Conservation (phyloP, 2,329 filamentous ascomycete species). For the Alternaria rosae region DNA sequence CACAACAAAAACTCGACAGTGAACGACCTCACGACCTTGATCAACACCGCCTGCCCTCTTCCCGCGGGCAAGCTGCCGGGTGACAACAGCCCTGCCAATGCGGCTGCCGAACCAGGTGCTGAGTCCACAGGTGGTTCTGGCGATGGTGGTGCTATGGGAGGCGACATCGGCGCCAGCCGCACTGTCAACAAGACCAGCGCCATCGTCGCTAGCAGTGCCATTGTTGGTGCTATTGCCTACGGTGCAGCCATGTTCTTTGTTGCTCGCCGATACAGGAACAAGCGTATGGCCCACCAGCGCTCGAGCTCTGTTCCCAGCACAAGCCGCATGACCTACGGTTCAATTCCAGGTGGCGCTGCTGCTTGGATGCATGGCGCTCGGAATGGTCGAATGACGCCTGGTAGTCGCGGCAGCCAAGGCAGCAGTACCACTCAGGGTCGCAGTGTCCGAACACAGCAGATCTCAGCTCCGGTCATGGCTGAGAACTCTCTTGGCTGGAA, state of each 20-base stretch:
- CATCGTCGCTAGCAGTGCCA: conserved; percentile 77
- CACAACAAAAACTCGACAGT: conserved; percentile 71
- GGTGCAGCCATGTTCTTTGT: conserved; percentile 94
- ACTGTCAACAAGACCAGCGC: conserved; percentile 70
- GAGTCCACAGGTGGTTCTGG: conserved; percentile 43
- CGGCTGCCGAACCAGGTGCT: conserved; percentile 50
- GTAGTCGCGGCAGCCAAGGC: conserved; percentile 50
- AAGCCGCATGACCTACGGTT: conserved; percentile 56
- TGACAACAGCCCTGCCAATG: conserved; percentile 49
- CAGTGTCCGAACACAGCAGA: conserved; percentile 72
- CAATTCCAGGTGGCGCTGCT: conserved; percentile 54
- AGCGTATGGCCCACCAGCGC: conserved; percentile 78
- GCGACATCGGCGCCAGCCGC: conserved; percentile 60
- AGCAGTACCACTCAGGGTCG: conserved; percentile 69
- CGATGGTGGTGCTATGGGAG: conserved; percentile 59
- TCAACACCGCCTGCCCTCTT: conserved; percentile 84
- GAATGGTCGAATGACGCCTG: conserved; percentile 49
- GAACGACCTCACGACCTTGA: conserved; percentile 75
- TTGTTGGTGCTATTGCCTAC: conserved; percentile 82
- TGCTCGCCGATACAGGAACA: conserved; percentile 88
- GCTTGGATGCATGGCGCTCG: conserved; percentile 58
- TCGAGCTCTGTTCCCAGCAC: conserved; percentile 79
- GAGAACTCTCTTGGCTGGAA: conserved; percentile 98
- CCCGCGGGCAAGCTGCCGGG: conserved; percentile 55
- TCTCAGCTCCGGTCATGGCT: conserved; percentile 88